Base-by-base conservation (phyloP, 352 stramenopile species). In the Blastocystis sp. region DNA sequence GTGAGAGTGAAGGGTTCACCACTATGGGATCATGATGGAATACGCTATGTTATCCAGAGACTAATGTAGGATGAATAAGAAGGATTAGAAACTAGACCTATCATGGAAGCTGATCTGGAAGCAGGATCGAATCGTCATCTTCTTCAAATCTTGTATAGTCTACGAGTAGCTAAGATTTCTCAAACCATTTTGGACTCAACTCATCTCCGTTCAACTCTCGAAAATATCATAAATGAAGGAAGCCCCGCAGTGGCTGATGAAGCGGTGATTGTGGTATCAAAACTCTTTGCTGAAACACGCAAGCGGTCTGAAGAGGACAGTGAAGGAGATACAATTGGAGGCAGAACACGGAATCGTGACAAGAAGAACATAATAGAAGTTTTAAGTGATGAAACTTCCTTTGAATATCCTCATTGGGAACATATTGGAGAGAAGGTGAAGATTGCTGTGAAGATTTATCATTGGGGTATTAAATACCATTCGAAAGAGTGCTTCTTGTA, bases 401-500 rank as follows among this genome's bases (percentile, higher is more conserved):
- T 48, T n/a, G 64, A 76, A 44, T 44, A 27, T 30, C 64, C 64
- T n/a, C n/a, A 54, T 2, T 3, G 30, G 24, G 64, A 76, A 44
- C 35, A 76, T 37, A 24, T 24, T 37, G 30, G 35, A 27, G 22
- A 68, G 15, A 7, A 42, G 5, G 73, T 84, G 22, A 15, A 22
- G 13, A 44, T 84, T 37, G 51, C 44, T 13, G 19, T 84, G 24
- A 15, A 19, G 27, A n/a, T 84, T n/a, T 4, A 42, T 11, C 37
- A 68, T 27, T 84, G 73, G 73, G 73, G 73, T 24, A 84, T 84
- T 33, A 58, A 68, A 15, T 84, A 84, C 33, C 48, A 84, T 27
- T 33, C 51, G 22, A 27, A n/a, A 0, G 73, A 68, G 6, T 44
- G 7, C 13, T 44, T 84, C 11, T 66, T 84, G 53, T 84, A 64